Evolutionary conservation across 2,329 filamentous ascomycete species (phyloP).

Genomic region (Stachybotrys chlorohalonatus): DNA sequence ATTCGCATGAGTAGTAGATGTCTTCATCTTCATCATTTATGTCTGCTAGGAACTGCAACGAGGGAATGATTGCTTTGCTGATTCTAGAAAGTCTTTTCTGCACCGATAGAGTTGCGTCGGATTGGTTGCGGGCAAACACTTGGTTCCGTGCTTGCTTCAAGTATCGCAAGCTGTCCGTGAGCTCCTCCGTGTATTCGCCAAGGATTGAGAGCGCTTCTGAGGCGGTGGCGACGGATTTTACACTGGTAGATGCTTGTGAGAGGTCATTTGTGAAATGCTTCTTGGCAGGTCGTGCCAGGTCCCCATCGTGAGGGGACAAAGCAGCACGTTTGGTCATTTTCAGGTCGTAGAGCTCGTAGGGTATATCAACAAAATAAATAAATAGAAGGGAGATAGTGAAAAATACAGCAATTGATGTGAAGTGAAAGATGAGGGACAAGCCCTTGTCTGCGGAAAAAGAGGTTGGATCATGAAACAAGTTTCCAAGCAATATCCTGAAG

Average conservation of each 20-base stretch:
- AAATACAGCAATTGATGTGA: no score
- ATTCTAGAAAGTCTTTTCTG: constrained; percentile 7
- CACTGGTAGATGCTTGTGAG: neutral
- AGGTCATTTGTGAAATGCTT: neutral
- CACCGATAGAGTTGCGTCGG: constrained; percentile 3
- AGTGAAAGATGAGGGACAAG: no score
- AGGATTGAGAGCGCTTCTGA: neutral
- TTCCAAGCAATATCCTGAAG: no score
- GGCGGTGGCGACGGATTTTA: neutral
- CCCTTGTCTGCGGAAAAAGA: no score
- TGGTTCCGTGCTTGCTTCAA: constrained; percentile 17
- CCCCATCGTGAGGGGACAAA: neutral
- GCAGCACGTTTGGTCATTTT: neutral
- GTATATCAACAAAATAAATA: neutral
- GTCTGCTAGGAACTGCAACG: constrained; percentile 12
- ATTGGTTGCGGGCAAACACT: constrained; percentile 8
- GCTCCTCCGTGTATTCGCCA: constrained; percentile 18
- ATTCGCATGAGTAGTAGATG: neutral
- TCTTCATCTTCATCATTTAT: neutral
- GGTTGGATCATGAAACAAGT: no score
- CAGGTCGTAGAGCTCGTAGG: neutral
- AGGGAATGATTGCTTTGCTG: constrained; percentile 16
- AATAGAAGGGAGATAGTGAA: no score
- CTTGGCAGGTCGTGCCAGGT: neutral
- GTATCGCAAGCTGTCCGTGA: constrained; percentile 27